phyloP scores from a whole-genome alignment of 345 rosid species.

The Corchorus capsularis region DNA sequence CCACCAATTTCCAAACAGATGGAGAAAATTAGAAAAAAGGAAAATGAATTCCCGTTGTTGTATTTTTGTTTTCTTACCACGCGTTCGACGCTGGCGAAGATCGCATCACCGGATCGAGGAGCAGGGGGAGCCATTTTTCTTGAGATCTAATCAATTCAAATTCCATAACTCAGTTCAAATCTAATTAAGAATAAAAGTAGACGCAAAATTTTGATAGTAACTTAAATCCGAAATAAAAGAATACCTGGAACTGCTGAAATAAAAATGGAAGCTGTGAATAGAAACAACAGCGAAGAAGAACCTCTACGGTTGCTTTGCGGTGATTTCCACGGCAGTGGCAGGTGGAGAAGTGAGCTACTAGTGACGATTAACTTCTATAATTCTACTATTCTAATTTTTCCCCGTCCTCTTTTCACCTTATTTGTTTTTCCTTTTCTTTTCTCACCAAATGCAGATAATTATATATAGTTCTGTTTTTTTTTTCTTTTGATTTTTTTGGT shows the following conservation, averaged over 20 bases:
- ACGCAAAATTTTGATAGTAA: background rate
- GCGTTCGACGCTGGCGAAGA: conserved; percentile 84
- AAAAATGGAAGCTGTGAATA: background rate
- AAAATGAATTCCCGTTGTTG: background rate
- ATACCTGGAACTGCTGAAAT: background rate
- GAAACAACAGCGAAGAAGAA: background rate
- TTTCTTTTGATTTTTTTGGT: too few relatives aligned
- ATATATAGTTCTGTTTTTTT: too few relatives aligned
- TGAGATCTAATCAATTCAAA: conserved; percentile 19
- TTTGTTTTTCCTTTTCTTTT: too few relatives aligned
- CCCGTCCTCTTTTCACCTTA: too few relatives aligned
- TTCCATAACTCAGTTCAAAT: background rate
- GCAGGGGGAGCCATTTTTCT: conserved; percentile 64
- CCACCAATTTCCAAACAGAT: background rate
- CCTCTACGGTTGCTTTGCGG: too few relatives aligned
- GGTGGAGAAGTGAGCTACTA: background rate
- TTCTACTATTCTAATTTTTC: too few relatives aligned
- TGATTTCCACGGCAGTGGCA: too few relatives aligned
- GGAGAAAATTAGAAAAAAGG: background rate
- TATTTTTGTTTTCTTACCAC: conserved; percentile 48
- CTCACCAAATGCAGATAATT: too few relatives aligned
- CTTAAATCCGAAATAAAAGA: background rate
- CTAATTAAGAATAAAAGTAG: background rate
- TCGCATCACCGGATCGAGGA: conserved; percentile 91
- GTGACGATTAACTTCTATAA: too few relatives aligned